These are phyloP conservation scores for Populus hybrid DNA, from an alignment of 441 rosid species.

Conservation along the genomic window DNA sequence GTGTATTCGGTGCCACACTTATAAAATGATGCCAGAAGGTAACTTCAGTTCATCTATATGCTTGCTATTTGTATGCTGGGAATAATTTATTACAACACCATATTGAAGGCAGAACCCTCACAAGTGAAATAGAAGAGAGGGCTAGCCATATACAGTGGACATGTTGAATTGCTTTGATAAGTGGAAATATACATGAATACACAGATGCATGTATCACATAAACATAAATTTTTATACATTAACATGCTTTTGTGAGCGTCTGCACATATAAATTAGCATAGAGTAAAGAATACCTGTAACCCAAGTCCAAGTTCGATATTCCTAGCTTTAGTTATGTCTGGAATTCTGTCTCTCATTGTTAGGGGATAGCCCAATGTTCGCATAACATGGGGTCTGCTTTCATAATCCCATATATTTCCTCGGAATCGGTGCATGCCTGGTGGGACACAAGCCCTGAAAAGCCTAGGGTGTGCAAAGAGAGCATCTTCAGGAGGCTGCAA, in stretches of 20 bases:
- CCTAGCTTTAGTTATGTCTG: slow-evolving; percentile 88
- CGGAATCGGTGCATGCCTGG: slow-evolving; percentile 98
- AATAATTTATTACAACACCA: too few species aligned
- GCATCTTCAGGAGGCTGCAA: slow-evolving; percentile 91
- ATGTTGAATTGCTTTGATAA: background rate
- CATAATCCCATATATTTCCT: slow-evolving; percentile 96
- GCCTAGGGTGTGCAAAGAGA: slow-evolving; percentile 89
- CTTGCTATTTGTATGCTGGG: too few species aligned
- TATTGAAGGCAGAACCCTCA: background rate
- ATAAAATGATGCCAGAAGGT: background rate
- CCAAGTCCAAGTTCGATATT: slow-evolving; percentile 96
- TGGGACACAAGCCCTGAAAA: slow-evolving; percentile 95
- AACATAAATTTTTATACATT: background rate
- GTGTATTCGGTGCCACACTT: too few species aligned
- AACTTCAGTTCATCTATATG: background rate
- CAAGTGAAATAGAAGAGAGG: background rate
- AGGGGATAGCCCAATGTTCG: slow-evolving; percentile 75
- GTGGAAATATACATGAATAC: background rate
- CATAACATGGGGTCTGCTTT: slow-evolving; percentile 80
- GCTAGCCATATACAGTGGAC: background rate
- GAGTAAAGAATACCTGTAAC: slow-evolving; percentile 55
- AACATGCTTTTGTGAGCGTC: background rate
- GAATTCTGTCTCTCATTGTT: slow-evolving; percentile 62
- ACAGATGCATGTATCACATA: too few species aligned
- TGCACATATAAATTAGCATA: background rate